phyloP scores from a whole-genome alignment of 1,139 yeast species.

The Saccharomyces hybrid region DNA sequence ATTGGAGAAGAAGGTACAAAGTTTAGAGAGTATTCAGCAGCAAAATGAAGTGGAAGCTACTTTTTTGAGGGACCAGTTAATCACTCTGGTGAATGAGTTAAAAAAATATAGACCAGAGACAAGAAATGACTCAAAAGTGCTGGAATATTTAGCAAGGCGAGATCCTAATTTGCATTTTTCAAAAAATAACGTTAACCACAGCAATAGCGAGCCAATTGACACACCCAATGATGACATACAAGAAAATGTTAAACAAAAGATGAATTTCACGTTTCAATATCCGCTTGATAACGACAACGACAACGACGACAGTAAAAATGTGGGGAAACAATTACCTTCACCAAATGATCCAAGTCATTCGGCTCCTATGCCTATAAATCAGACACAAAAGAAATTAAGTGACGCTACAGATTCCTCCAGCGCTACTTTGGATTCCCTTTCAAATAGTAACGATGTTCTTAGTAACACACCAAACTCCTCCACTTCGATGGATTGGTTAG shows the following conservation, averaged over 20 bases:
- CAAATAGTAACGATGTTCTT: constrained; percentile 2
- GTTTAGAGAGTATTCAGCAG: constrained; percentile 63
- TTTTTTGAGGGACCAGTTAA: constrained; percentile 70
- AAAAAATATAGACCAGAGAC: constrained; percentile 46
- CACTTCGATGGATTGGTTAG: constrained; percentile 22
- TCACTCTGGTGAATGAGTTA: constrained; percentile 64
- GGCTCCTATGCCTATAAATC: neutral
- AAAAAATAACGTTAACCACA: neutral
- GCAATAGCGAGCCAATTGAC: neutral
- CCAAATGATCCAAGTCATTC: neutral
- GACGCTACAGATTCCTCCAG: constrained; percentile 1
- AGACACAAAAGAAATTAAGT: neutral
- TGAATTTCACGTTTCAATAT: neutral
- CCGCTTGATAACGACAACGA: neutral
- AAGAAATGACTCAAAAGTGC: constrained; percentile 20
- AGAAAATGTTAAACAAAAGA: neutral
- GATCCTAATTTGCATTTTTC: constrained; percentile 5
- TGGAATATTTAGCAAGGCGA: constrained; percentile 22
- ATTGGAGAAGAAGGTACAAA: constrained; percentile 68
- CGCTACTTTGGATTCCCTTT: neutral
- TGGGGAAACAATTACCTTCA: neutral
- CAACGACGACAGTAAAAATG: neutral
- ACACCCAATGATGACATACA: neutral
- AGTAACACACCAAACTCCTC: constrained; percentile 12
- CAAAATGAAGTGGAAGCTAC: constrained; percentile 65